Conservation (phyloP, 371 early-diverging fungal species). For the Apophysomyces variabilis region DNA sequence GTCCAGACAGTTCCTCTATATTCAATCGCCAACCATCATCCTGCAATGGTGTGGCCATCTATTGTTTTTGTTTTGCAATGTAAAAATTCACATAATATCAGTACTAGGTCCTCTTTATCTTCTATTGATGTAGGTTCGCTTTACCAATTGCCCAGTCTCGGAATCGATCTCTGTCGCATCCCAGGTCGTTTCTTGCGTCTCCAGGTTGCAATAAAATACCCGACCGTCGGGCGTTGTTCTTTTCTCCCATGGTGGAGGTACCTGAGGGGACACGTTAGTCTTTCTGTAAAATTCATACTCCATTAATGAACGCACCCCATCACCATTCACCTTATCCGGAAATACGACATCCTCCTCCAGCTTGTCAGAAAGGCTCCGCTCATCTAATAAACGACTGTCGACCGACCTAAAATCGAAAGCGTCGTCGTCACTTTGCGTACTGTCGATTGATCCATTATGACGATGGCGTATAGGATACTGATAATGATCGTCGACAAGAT, state of each 20-base stretch:
- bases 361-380: constrained; percentile 9
- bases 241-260: constrained; percentile 61
- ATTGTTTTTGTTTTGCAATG: background rate
- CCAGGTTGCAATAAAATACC: constrained; percentile 73
- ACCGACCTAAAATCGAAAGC: constrained; percentile 22
- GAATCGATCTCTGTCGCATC: constrained; percentile 23
- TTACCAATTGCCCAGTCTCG: background rate
- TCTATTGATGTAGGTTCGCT: no score
- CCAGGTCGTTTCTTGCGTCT: constrained; percentile 76
- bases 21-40: constrained; percentile 11
- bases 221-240: constrained; percentile 61
- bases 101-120: no score
- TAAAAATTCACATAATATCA: no score
- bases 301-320: constrained; percentile 5
- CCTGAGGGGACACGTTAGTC: constrained; percentile 13
- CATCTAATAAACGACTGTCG: constrained; percentile 26
- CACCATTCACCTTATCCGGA: constrained; percentile 25
- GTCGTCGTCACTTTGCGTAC: constrained; percentile 22
- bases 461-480: constrained; percentile 4
- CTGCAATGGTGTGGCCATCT: constrained; percentile 5
- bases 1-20: constrained; percentile 10
- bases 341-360: constrained; percentile 18
- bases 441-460: constrained; percentile 21
- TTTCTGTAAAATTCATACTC: background rate
- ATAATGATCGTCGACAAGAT: constrained; percentile 19